Evolutionary conservation across 768 basidiomycete species (phyloP), one percentile per base, ranked within the genome.

Genomic region (Termitomyces sp.): DNA sequence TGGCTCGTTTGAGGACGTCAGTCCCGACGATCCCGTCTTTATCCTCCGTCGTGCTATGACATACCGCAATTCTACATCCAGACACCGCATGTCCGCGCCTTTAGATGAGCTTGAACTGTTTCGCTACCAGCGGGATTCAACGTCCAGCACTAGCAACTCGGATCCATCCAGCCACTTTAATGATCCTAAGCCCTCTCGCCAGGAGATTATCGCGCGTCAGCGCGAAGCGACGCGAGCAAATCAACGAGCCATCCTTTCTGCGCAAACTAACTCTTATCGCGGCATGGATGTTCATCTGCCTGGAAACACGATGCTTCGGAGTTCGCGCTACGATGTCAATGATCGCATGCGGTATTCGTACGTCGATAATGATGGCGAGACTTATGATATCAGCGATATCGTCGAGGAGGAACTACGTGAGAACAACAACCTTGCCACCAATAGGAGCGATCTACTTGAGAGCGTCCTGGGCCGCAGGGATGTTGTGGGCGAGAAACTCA

Each of bases 161-260:
- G 84, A 85, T 53, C 32, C 75, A 64, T 53, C 64, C 23, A 62
- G 56, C n/a, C 50, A 63, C 20, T 50, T 57, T 10, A 59, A 69
- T 71, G 57, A 63, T 71, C 71, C 71, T 56, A 67, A 68, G 41
- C 74, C 72, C 1, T 90, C 91, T 3, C 81, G 86, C 22, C 90
- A 91, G 59, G 94, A 97, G 61, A 89, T 97, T 63, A 97, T 98
- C 53, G 91, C 91, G 12, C 94, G 94, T 5, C 96, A 98, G 65
- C 84, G 95, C 5, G 91, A 89, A 1, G 90, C 86, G 0, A 86
- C 82, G 7, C 81, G 91, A 11, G 95, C 94, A 1, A 95, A 85
- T 57, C 95, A 89, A 36, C 88, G 88, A 7, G 86, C 96, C 25
- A 83, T 97, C 23, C 67, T 82, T 1, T 89, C 89, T 11, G 85